Conservation (phyloP, 768 basidiomycete genomes). For the Amanita brunnescens region DNA sequence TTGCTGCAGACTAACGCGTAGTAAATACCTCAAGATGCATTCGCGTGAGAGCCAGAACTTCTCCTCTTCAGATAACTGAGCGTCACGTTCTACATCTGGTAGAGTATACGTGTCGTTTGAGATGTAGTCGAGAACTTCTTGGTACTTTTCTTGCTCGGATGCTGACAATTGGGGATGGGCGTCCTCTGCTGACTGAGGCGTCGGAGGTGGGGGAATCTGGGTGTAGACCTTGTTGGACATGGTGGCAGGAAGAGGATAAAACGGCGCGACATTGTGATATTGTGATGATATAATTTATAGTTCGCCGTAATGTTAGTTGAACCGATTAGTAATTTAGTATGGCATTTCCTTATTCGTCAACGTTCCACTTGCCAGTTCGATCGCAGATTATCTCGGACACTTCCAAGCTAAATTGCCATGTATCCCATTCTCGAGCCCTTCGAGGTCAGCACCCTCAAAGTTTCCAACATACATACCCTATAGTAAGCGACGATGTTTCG, state of each 20-base stretch:
- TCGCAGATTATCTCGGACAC: background rate
- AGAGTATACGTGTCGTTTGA: conserved; percentile 40
- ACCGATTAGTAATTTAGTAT: background rate
- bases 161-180: conserved; percentile 31
- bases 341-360: background rate
- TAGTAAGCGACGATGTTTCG: conserved; percentile 36
- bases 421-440: conserved; percentile 65
- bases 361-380: background rate
- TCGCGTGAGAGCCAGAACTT: conserved; percentile 78
- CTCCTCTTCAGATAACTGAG: conserved; percentile 52
- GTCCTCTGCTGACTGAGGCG: conserved; percentile 18
- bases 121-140: conserved; percentile 55
- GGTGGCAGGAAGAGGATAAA: background rate
- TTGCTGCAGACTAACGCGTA: background rate
- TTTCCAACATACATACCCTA: conserved; percentile 66
- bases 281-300: too few species aligned
- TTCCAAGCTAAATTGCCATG: conserved; percentile 27
- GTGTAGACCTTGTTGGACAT: conserved; percentile 23
- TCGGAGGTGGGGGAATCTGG: conserved; percentile 24
- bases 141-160: conserved; percentile 39
- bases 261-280: too few species aligned
- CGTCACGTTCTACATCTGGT: conserved; percentile 35
- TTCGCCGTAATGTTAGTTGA: too few species aligned
- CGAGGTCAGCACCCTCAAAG: conserved; percentile 55
- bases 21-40: conserved; percentile 57